Conservation (phyloP, 805 yeast species). For the Candida mattraensis region DNA sequence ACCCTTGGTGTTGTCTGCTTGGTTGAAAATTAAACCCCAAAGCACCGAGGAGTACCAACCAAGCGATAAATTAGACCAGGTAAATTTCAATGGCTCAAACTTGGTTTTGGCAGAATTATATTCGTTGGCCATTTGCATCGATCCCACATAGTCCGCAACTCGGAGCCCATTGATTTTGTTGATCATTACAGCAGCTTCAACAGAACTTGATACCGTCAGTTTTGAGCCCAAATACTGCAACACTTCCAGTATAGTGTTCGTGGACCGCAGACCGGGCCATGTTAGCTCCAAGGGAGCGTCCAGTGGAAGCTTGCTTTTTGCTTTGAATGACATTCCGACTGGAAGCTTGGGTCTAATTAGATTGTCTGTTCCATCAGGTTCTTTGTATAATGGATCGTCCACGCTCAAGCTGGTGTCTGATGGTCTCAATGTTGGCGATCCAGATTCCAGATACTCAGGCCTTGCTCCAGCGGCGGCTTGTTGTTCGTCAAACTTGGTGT, state of each 20-base stretch:
- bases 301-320: slow-evolving; percentile 52
- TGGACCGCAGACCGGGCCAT: slow-evolving; percentile 60
- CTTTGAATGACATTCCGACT: slow-evolving; percentile 59
- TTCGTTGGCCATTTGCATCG: slow-evolving; percentile 32
- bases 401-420: slow-evolving; percentile 5
- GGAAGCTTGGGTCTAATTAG: slow-evolving; percentile 51
- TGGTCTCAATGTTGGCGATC: slow-evolving; percentile 12
- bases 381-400: slow-evolving; percentile 7
- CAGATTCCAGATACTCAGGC: too few relatives aligned
- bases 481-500: background rate
- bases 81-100: slow-evolving; percentile 50
- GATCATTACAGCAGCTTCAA: slow-evolving; percentile 35
- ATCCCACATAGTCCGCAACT: slow-evolving; percentile 12
- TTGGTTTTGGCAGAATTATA: slow-evolving; percentile 40
- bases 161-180: slow-evolving; percentile 42
- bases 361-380: slow-evolving; percentile 20
- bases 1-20: slow-evolving; percentile 36
- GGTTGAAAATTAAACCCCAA: slow-evolving; percentile 56
- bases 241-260: slow-evolving; percentile 39
- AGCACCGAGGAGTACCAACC: slow-evolving; percentile 76
- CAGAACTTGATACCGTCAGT: slow-evolving; percentile 35
- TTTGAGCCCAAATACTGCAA: slow-evolving; percentile 29
- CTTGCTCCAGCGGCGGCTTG: background rate
- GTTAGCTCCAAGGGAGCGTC: slow-evolving; percentile 48
- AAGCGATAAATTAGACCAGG: slow-evolving; percentile 62